Evolutionary conservation across 139 green algal genomes (phyloP).

Genomic region (Chlamydomonas urium): DNA sequence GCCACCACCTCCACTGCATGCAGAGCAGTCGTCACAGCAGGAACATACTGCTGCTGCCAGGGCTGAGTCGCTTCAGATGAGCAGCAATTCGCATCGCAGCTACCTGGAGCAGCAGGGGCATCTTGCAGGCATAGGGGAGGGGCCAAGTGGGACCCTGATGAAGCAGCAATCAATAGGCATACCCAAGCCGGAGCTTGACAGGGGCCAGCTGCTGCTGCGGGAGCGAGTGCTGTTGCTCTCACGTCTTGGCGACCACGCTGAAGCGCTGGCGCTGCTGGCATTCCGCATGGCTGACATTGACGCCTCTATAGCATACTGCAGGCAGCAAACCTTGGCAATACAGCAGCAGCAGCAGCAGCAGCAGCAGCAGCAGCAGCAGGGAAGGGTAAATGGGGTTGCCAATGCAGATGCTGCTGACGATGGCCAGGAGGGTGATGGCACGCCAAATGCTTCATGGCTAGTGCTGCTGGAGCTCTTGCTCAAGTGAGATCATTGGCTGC

Average conservation of each 20-base stretch:
- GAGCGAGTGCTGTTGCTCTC: conserved; percentile 62
- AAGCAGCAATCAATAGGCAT: too few species aligned
- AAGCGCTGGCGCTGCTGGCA: conserved; percentile 61
- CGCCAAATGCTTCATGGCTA: conserved; percentile 23
- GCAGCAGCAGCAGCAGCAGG: not conserved
- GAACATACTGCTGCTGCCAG: too few species aligned
- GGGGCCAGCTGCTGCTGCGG: conserved; percentile 14
- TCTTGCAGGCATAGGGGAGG: too few species aligned
- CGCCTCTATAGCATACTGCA: conserved; percentile 62
- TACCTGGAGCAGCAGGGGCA: too few species aligned
- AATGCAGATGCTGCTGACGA: not conserved
- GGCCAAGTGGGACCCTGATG: too few species aligned
- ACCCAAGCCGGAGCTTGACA: too few species aligned
- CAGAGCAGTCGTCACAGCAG: too few species aligned
- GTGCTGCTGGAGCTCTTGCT: conserved; percentile 66
- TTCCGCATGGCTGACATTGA: conserved; percentile 53
- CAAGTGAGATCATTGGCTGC: conserved; percentile 13
- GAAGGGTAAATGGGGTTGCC: not conserved
- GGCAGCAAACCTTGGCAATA: too few species aligned
- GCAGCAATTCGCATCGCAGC: too few species aligned
- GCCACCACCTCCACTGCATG: too few species aligned
- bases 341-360: conserved; percentile 22
- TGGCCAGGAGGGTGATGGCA: not conserved
- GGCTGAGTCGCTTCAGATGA: too few species aligned
- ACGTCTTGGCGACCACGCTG: conserved; percentile 51